These are phyloP conservation scores for Withania somnifera DNA, from an alignment of 305 asterid species.

Conservation along the genomic window DNA sequence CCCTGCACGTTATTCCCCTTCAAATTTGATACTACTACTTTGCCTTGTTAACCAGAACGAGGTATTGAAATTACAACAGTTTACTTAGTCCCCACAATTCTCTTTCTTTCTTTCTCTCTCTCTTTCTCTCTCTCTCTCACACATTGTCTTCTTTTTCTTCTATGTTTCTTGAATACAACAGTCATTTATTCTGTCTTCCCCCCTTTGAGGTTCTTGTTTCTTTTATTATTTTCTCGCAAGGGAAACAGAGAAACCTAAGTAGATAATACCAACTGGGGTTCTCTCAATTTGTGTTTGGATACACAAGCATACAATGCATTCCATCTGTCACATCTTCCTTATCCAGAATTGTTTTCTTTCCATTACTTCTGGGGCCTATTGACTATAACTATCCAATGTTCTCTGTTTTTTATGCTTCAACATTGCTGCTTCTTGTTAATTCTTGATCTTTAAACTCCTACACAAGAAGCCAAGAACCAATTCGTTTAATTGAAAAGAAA, in stretches of 20 bases:
- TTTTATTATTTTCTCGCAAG: constrained; percentile 13
- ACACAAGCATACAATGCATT: neutral
- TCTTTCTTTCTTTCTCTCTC: neutral
- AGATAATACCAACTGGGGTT: constrained; percentile 6
- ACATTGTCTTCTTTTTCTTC: constrained; percentile 36
- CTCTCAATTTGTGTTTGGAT: neutral
- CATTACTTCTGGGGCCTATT: constrained; percentile 12
- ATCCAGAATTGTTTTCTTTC: constrained; percentile 13
- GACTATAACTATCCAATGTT: neutral
- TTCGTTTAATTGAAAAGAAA: neutral
- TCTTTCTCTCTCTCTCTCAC: constrained; percentile 14
- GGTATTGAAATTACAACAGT: constrained; percentile 10
- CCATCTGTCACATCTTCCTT: neutral
- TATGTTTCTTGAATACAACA: constrained; percentile 23
- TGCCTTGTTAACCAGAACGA: constrained; percentile 49
- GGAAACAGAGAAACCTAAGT: too few species aligned
- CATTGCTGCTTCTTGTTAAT: constrained; percentile 4
- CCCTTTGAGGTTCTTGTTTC: constrained; percentile 16
- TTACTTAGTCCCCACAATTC: constrained; percentile 3
- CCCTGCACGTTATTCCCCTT: constrained; percentile 69
- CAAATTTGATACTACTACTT: too few species aligned
- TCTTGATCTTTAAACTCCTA: constrained; percentile 6
- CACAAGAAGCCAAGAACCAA: neutral
- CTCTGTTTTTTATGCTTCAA: neutral
- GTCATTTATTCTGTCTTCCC: constrained; percentile 10